phyloP scores from a whole-genome alignment of 139 green algal genomes.

The Gonium pectorale region DNA sequence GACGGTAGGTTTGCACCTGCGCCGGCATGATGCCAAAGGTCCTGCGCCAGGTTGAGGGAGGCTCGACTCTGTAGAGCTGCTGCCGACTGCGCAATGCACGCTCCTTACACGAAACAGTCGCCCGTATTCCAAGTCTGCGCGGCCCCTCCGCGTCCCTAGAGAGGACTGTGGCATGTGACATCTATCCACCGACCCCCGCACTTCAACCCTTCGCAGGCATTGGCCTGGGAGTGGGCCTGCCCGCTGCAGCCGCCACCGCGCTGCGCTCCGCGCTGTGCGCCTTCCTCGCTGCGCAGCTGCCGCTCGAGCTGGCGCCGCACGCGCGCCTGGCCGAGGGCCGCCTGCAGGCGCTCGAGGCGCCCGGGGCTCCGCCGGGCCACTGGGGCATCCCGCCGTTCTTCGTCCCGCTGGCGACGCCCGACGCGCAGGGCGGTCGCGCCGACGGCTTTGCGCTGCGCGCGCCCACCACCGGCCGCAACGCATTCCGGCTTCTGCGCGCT shows the following conservation, averaged over 20 bases:
- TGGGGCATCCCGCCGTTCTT: conserved; percentile 90
- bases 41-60: no score
- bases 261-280: conserved; percentile 65
- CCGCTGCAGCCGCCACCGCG: conserved; percentile 46
- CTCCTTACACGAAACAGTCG: no score
- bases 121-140: no score
- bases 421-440: neutral
- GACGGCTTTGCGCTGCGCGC: conserved; percentile 86
- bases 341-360: neutral
- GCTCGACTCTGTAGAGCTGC: no score
- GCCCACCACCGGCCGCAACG: conserved; percentile 91
- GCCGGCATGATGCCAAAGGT: neutral
- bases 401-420: conserved; percentile 47
- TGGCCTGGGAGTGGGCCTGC: conserved; percentile 84
- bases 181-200: no score
- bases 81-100: no score
- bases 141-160: no score
- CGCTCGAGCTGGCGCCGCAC: conserved; percentile 43
- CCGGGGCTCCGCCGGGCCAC: conserved; percentile 10
- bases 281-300: conserved; percentile 73
- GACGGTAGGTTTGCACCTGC: conserved; percentile 69
- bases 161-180: no score
- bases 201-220: conserved; percentile 60
- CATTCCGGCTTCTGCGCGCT: conserved; percentile 90
- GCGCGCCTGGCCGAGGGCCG: conserved; percentile 51